Evolutionary conservation across 208 protist species (phyloP), one percentile per base, ranked within the genome.

Genomic region (Crithidia acanthocephali): DNA sequence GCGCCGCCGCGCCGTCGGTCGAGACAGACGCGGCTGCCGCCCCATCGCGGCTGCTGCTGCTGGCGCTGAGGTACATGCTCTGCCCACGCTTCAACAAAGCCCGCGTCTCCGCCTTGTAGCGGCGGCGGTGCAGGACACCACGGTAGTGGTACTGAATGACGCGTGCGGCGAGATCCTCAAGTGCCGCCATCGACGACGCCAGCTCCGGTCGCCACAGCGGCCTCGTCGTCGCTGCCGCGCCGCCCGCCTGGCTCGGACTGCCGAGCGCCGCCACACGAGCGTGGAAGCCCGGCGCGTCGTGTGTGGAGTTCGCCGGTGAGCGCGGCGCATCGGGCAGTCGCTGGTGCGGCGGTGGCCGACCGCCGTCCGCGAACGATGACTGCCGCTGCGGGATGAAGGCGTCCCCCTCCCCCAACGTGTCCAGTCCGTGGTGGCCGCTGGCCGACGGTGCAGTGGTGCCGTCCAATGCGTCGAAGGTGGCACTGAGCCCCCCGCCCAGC

Each of bases 101-200:
- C 0, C 59, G 69, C 28, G 78, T 87, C 45, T 69, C 82, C 10
- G 67, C 63, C 15, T 44, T 56, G 62, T 71, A 86, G 22, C 50
- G 70, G 37, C 80, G 88, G 2, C 76, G 69, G 30, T 68, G 33
- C 30, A 33, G 61, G 40, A 82, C 84, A 5, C 57, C 42, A 22
- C 82, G 76, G 64, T 74, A 95, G 35, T 70, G 76, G 40, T 85
- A 69, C 67, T 95, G 90, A 66, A 95, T 90, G 25, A 93, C 66
- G 22, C 74, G 81, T 1, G 87, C 90, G 0, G 90, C 85, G 57
- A 81, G 72, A 5, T 93, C 83, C 56, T 84, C 72, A 18, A 79
- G 62, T 0, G 40, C 37, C 2, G 70, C 48, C 22, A 67, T 45
- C 13, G 74, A 70, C 10, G 55, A 13, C n/a, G 68, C 68, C 25